phyloP scores from a whole-genome alignment of 345 rosid genomes.

The Camelina laxa region DNA sequence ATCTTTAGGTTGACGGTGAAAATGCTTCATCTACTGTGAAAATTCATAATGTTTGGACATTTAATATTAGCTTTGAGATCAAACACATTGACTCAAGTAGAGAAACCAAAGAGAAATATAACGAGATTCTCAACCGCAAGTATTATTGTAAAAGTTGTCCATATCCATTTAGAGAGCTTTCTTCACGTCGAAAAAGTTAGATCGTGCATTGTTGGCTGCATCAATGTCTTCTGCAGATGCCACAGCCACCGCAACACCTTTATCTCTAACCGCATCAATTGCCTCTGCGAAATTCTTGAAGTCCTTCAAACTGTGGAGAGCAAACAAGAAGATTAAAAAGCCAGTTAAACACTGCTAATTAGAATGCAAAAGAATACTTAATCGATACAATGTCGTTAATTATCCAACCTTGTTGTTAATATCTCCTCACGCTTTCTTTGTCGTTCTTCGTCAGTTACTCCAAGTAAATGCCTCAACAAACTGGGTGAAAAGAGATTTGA shows the following conservation, averaged over 20 bases:
- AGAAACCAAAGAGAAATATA: neutral
- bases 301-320: constrained; percentile 65
- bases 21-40: constrained; percentile 21
- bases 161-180: constrained; percentile 57
- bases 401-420: constrained; percentile 88
- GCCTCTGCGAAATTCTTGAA: constrained; percentile 80
- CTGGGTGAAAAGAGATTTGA: constrained; percentile 43
- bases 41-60: constrained; percentile 3
- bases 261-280: constrained; percentile 65
- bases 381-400: neutral
- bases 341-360: neutral
- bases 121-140: constrained; percentile 12
- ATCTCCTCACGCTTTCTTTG: constrained; percentile 85
- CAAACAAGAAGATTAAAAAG: neutral
- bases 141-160: neutral
- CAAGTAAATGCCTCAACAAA: constrained; percentile 72
- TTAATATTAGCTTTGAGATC: neutral
- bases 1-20: neutral
- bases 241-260: constrained; percentile 77
- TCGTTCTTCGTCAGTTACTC: constrained; percentile 87
- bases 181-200: constrained; percentile 67
- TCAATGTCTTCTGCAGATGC: constrained; percentile 85
- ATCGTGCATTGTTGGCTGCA: constrained; percentile 65
- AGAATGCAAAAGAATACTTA: neutral
- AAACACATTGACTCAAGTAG: neutral